Base-by-base conservation (phyloP, 1,284 basidiomycete species). In the Papiliotrema nemorosa region DNA sequence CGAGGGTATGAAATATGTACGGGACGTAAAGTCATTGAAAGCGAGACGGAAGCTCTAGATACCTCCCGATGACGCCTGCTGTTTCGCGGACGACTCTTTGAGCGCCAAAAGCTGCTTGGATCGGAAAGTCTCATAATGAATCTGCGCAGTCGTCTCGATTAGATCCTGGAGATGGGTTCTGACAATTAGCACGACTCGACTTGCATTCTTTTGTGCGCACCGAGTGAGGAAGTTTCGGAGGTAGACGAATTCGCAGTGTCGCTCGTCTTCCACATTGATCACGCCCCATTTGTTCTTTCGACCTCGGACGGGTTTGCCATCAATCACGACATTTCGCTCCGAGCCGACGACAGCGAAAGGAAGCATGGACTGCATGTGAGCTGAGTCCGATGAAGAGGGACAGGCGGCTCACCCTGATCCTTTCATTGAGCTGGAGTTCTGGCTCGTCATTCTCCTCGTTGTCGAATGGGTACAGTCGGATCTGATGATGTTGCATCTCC, bases 121-220 rank as follows among this genome's bases (percentile, higher is more conserved):
- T 61, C 94, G 85, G 88, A 98, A 98, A 7, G 93, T 92, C 80
- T 98, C 96, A 77, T 98, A 98, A 78, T 98, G 96, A 73, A 96
- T 96, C 76, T 94, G 89, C 7, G 93, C 90, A 2, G 94, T 98
- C 49, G 94, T 97, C 80, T 98, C 94, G 73, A 98, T 97, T 65
- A 98, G 78, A 73, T 98, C 96, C 76, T 98, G 96, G 66, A 98
- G 78, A 77, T 98, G 94, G 27, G 94, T 94, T 75, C 92, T 87
- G 52, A 38, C 20, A 26, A 47, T 52, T 44, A 53, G 47, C 27
- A 22, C n/a, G 21, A 18, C 35, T 2, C 16, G 10, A 18, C 14
- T 6, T 21, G 13, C 22, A 14, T 12, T 14, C 2, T 36, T 26
- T 13, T 24, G 21, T 61, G 49, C 81, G 37, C 49, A 87, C 87